These are phyloP conservation scores for Geotrichum reessii DNA, from an alignment of 1,139 yeast genomes.

Conservation along the genomic window DNA sequence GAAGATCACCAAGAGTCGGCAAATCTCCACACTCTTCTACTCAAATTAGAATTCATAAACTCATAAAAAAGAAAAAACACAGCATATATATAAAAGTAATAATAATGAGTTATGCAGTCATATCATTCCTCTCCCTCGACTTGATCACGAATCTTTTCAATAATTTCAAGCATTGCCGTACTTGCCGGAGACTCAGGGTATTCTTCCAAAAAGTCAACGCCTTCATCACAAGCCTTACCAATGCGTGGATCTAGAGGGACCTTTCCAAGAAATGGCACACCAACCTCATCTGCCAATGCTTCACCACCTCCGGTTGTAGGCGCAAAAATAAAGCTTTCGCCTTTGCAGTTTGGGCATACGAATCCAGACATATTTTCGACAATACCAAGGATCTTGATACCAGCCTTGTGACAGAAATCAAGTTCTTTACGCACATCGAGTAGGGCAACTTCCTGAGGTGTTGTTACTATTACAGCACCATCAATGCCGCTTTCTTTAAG, in stretches of 20 bases:
- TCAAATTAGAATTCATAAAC: constrained; percentile 13
- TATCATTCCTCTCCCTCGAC: neutral
- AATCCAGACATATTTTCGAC: constrained; percentile 99
- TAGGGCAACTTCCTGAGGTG: constrained; percentile 96
- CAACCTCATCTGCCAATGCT: constrained; percentile 70
- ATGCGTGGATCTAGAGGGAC: constrained; percentile 96
- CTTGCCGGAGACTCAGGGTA: constrained; percentile 95
- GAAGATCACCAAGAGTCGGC: constrained; percentile 9
- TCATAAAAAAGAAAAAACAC: neutral
- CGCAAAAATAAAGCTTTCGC: constrained; percentile 82
- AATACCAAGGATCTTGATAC: constrained; percentile 74
- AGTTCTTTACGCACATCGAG: constrained; percentile 94
- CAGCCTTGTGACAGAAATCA: constrained; percentile 89
- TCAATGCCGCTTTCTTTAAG: constrained; percentile 88
- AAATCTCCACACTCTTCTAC: constrained; percentile 11
- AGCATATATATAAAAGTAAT: neutral
- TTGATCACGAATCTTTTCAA: constrained; percentile 42
- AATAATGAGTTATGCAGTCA: neutral
- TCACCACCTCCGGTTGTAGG: constrained; percentile 97
- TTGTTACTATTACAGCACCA: constrained; percentile 92
- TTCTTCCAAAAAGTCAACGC: constrained; percentile 71
- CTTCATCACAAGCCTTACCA: constrained; percentile 81
- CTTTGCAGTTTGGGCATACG: constrained; percentile 91
- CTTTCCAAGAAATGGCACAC: constrained; percentile 74
- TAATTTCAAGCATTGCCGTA: constrained; percentile 76